These are phyloP conservation scores for Hyaloscypha hepaticicola DNA, from an alignment of 495 filamentous ascomycete species.

Conservation along the genomic window DNA sequence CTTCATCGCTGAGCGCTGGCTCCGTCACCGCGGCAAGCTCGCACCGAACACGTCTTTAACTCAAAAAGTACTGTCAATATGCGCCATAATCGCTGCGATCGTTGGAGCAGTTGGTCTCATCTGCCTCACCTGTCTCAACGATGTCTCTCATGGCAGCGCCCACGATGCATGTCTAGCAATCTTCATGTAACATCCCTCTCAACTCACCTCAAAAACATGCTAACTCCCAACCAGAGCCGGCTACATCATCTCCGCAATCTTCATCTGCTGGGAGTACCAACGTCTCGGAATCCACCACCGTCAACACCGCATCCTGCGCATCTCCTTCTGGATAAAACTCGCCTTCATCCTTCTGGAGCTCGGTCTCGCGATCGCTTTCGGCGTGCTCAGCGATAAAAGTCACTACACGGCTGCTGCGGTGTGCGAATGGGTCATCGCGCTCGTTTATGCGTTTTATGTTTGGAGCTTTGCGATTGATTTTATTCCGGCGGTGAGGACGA, in stretches of 20 bases:
- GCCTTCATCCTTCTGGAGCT: conserved; percentile 77
- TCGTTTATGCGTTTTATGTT: conserved; percentile 86
- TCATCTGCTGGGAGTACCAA: conserved; percentile 85
- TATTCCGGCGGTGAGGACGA: conserved; percentile 60
- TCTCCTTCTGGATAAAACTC: conserved; percentile 80
- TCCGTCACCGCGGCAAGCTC: conserved; percentile 71
- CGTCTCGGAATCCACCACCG: conserved; percentile 70
- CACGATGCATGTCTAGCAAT: conserved; percentile 78
- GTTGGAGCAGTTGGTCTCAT: conserved; percentile 77
- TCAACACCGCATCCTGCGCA: conserved; percentile 65
- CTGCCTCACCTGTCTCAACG: conserved; percentile 80
- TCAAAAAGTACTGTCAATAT: conserved; percentile 68
- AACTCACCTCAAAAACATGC: background rate
- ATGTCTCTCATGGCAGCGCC: conserved; percentile 54
- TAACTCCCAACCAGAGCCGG: conserved; percentile 48
- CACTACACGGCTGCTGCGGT: conserved; percentile 44
- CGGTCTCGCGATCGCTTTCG: conserved; percentile 57
- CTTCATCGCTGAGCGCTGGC: conserved; percentile 76
- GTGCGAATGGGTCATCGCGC: conserved; percentile 76
- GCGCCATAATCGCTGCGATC: conserved; percentile 70
- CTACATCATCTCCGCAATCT: conserved; percentile 74
- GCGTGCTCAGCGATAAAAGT: conserved; percentile 35
- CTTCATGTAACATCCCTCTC: conserved; percentile 55
- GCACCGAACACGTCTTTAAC: conserved; percentile 63
- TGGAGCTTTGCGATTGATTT: conserved; percentile 86